These are phyloP conservation scores for Suhomyces guaymorum DNA, from an alignment of 1,139 yeast genomes.

Conservation along the genomic window DNA sequence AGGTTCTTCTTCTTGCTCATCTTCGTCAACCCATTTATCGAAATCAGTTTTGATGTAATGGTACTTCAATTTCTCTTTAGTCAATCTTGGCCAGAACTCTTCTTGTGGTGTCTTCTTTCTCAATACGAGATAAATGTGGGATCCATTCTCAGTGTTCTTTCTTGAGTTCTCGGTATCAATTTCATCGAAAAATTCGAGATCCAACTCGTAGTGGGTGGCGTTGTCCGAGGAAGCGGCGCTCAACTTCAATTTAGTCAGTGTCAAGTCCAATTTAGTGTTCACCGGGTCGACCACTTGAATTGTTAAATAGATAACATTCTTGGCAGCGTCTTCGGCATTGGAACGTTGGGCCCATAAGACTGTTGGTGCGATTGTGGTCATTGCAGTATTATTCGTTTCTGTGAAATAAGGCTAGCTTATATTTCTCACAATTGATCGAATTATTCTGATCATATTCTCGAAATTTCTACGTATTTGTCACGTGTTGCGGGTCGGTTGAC, in stretches of 20 bases:
- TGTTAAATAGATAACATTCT: constrained; percentile 75
- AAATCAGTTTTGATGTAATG: constrained; percentile 94
- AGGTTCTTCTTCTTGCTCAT: constrained; percentile 34
- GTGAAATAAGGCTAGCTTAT: too few species aligned
- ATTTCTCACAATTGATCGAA: too few species aligned
- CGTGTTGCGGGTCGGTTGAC: not conserved
- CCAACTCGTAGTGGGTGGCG: constrained; percentile 52
- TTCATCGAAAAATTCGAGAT: constrained; percentile 70
- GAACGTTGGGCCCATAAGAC: constrained; percentile 98
- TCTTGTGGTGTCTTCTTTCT: constrained; percentile 65
- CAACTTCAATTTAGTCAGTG: constrained; percentile 57
- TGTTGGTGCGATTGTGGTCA: constrained; percentile 23
- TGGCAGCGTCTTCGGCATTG: constrained; percentile 62
- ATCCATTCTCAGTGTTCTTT: constrained; percentile 61
- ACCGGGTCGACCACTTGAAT: constrained; percentile 72
- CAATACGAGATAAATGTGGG: constrained; percentile 67
- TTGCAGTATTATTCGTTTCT: too few species aligned
- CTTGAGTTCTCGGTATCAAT: constrained; percentile 68
- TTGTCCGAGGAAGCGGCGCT: constrained; percentile 55
- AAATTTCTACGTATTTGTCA: constrained; percentile 9
- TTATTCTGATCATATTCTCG: constrained; percentile 14
- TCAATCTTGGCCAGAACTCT: constrained; percentile 48
- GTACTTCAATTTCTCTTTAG: constrained; percentile 42
- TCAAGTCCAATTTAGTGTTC: constrained; percentile 62
- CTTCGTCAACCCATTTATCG: constrained; percentile 72